Evolutionary conservation across 257 asterid species (phyloP).

Genomic region (Jaltomata sinuosa): DNA sequence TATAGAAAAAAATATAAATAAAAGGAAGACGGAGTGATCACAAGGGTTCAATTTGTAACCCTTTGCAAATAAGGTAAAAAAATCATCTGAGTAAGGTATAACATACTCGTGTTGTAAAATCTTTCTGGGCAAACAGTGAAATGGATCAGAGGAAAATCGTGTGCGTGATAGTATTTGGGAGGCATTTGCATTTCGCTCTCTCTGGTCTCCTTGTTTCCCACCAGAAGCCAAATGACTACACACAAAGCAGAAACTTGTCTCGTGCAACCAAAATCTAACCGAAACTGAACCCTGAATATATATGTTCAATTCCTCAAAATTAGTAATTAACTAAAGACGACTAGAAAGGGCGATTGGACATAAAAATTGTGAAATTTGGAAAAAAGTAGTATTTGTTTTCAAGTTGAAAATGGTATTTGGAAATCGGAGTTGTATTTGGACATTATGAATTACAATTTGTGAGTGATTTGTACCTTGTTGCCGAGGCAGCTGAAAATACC

Average conservation of each 20-base stretch:
- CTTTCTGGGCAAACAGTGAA: slow-evolving; percentile 38
- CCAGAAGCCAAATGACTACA: slow-evolving; percentile 53
- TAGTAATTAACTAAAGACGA: background rate
- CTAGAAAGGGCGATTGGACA: background rate
- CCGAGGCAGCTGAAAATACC: slow-evolving; percentile 52
- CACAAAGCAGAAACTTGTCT: slow-evolving; percentile 55
- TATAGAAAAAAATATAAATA: no score
- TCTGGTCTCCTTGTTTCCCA: slow-evolving; percentile 34
- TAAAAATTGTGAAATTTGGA: background rate
- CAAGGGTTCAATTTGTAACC: background rate
- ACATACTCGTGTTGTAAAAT: slow-evolving; percentile 61
- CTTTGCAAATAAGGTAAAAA: background rate
- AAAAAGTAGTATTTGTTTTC: background rate
- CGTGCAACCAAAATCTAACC: slow-evolving; percentile 42
- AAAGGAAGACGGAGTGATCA: background rate
- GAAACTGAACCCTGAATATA: slow-evolving; percentile 52
- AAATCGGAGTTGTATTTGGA: no score
- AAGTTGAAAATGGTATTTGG: background rate
- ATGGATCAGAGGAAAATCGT: slow-evolving; percentile 27
- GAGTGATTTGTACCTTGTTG: slow-evolving; percentile 36
- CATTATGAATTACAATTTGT: background rate
- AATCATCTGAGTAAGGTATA: background rate
- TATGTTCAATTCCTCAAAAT: background rate
- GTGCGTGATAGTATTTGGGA: slow-evolving; percentile 38
- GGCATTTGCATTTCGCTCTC: slow-evolving; percentile 43